These are phyloP conservation scores for Pseudozyma pruni DNA, from an alignment of 1,284 basidiomycete genomes.

Conservation along the genomic window DNA sequence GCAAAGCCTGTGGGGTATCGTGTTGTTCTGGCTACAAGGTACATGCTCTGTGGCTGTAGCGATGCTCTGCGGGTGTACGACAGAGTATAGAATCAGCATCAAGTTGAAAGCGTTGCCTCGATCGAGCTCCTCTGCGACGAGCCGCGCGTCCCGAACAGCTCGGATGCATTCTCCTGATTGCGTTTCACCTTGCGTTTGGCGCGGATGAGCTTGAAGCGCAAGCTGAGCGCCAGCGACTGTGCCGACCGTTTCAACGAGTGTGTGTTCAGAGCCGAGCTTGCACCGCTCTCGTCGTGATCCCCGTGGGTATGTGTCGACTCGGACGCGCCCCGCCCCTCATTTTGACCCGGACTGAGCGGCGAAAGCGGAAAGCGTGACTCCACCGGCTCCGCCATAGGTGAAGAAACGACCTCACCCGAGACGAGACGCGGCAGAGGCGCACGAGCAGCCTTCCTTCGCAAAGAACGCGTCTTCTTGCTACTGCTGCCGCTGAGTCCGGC, in stretches of 20 bases:
- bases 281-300: not conserved
- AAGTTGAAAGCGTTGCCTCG: conserved; percentile 6
- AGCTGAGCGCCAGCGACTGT: conserved; percentile 37
- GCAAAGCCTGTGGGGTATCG: too few species aligned
- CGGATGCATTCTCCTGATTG: conserved; percentile 6
- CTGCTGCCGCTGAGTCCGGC: conserved; percentile 13
- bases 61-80: too few species aligned
- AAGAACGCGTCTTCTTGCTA: conserved; percentile 7
- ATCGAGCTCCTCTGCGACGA: conserved; percentile 15
- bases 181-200: conserved; percentile 28
- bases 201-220: conserved; percentile 41
- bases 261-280: not conserved
- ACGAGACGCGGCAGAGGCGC: conserved; percentile 25
- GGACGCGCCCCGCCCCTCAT: too few species aligned
- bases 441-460: conserved; percentile 23
- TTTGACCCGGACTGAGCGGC: too few species aligned
- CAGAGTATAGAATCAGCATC: too few species aligned
- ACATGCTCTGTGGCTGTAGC: not conserved
- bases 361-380: not conserved
- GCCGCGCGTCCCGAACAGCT: conserved; percentile 6
- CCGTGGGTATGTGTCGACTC: too few species aligned
- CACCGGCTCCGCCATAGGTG: conserved; percentile 2
- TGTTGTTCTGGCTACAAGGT: too few species aligned
- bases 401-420: conserved; percentile 30
- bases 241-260: conserved; percentile 29